phyloP scores from a whole-genome alignment of 768 basidiomycete species.

The Termitomyces sp. region DNA sequence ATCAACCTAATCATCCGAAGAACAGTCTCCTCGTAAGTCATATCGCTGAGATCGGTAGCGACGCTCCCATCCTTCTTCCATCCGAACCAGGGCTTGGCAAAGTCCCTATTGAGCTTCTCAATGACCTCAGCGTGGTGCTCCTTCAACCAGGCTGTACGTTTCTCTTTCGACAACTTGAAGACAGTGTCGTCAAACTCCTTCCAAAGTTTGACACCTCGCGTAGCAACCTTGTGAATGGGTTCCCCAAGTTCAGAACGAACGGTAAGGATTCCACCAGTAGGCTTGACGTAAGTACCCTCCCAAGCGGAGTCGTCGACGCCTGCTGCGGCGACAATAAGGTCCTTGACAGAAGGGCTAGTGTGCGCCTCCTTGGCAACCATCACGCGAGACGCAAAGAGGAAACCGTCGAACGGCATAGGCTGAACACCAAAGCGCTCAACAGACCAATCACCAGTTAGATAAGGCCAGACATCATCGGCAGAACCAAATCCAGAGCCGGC shows the following conservation, averaged over 20 bases:
- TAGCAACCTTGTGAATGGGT: conserved; percentile 99
- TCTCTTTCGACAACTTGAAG: conserved; percentile 94
- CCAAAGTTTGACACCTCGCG: conserved; percentile 95
- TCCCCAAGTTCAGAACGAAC: conserved; percentile 98
- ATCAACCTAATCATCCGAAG: conserved; percentile 90
- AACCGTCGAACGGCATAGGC: conserved; percentile 98
- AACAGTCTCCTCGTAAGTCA: conserved; percentile 98
- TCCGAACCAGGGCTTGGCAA: conserved; percentile 96
- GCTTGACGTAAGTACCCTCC: conserved; percentile 93
- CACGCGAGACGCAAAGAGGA: conserved; percentile 92
- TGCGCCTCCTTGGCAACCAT: conserved; percentile 99
- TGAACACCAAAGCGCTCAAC: conserved; percentile 74
- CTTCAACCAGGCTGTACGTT: conserved; percentile 81
- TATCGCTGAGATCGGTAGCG: conserved; percentile 84
- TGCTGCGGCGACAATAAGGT: conserved; percentile 90
- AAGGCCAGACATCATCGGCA: conserved; percentile 94
- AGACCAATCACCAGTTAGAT: conserved; percentile 95
- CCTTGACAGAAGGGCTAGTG: conserved; percentile 91
- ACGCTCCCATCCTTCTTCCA: conserved; percentile 89
- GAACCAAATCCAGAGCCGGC: conserved; percentile 96
- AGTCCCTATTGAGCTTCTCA: conserved; percentile 88
- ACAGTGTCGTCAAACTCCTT: conserved; percentile 97
- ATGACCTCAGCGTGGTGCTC: conserved; percentile 90
- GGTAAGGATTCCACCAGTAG: conserved; percentile 94
- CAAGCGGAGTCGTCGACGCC: conserved; percentile 87